Percentiles rank a stretch among this genome's conserved stretches.
These are phyloP conservation scores for Globisporangium nodosum DNA, from an alignment of 352 stramenopile species.

Conservation along the genomic window DNA sequence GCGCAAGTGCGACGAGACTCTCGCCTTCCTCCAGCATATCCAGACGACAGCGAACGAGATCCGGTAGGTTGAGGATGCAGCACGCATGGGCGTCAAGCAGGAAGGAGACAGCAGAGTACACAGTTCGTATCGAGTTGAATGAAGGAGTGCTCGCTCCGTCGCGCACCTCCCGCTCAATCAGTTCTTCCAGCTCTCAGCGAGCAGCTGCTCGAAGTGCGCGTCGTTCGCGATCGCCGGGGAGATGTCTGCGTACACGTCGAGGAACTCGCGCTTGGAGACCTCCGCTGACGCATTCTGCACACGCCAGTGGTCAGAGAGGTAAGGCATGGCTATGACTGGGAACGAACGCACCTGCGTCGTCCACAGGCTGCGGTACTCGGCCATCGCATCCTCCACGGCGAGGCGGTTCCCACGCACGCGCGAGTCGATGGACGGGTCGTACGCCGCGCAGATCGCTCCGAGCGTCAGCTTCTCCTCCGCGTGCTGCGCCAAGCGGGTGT, in stretches of 20 bases:
- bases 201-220: constrained; percentile 54
- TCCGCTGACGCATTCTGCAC: constrained; percentile 14
- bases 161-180: not conserved
- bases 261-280: constrained; percentile 48
- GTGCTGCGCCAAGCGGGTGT: constrained; percentile 29
- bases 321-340: not conserved
- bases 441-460: constrained; percentile 27
- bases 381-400: constrained; percentile 20
- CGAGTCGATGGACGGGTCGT: constrained; percentile 58
- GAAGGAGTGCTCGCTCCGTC: too few species aligned
- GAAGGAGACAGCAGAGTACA: not conserved
- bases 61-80: too few species aligned
- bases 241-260: constrained; percentile 71
- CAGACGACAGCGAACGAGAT: constrained; percentile 14
- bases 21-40: constrained; percentile 38
- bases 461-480: constrained; percentile 37
- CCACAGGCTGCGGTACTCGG: constrained; percentile 50
- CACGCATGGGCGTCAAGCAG: not conserved
- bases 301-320: not conserved
- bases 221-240: constrained; percentile 55
- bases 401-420: constrained; percentile 42
- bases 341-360: constrained; percentile 14
- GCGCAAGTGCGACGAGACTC: constrained; percentile 31
- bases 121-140: not conserved
- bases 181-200: constrained; percentile 59